Conservation (phyloP, 257 asterid genomes). For the Cynanchum wilfordii region DNA sequence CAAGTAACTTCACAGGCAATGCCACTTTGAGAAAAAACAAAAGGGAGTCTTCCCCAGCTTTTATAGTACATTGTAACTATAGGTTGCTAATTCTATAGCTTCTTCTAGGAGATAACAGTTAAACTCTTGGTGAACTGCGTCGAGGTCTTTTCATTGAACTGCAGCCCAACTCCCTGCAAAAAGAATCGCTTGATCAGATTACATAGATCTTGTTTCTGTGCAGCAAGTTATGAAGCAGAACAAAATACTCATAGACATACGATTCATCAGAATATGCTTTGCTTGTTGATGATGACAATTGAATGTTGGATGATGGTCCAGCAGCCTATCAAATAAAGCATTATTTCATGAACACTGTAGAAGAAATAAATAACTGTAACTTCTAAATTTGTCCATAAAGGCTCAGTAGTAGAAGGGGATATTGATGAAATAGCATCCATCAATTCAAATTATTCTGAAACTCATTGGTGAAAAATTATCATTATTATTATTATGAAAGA, state of each 20-base stretch:
- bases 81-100: slow-evolving; percentile 6
- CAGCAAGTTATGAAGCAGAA: not conserved
- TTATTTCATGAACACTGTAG: not conserved
- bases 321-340: slow-evolving; percentile 42
- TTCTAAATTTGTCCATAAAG: not conserved
- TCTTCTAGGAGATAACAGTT: not conserved
- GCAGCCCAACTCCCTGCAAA: slow-evolving; percentile 56
- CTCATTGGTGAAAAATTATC: not conserved
- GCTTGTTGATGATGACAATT: slow-evolving; percentile 54
- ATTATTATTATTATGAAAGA: too few species aligned
- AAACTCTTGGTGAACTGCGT: slow-evolving; percentile 33
- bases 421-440: not conserved
- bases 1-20: slow-evolving; percentile 22
- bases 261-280: slow-evolving; percentile 61
- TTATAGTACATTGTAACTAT: slow-evolving; percentile 14
- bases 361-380: not conserved
- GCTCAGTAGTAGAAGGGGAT: not conserved
- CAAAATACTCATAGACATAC: slow-evolving; percentile 37
- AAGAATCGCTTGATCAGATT: slow-evolving; percentile 9
- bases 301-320: slow-evolving; percentile 44
- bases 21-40: slow-evolving; percentile 27
- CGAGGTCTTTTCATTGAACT: slow-evolving; percentile 65
- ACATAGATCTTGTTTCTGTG: not conserved
- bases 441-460: not conserved
- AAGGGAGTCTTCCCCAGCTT: slow-evolving; percentile 16